A percentile compares a stretch with the other conserved stretches of the same genome.
phyloP scores from a whole-genome alignment of 2,329 filamentous ascomycete species.

The Spiromastix sp. region DNA sequence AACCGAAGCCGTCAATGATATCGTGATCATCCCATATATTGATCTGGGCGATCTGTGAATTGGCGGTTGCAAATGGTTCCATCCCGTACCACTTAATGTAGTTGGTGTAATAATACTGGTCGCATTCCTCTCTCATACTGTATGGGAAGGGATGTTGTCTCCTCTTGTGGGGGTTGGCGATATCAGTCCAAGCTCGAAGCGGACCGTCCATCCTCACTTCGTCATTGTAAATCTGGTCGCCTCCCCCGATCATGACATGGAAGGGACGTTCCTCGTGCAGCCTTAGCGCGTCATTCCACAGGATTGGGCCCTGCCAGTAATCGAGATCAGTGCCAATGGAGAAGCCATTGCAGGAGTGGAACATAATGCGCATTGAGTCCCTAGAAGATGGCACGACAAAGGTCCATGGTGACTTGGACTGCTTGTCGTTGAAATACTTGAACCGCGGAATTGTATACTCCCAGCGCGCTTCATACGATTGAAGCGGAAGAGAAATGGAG shows the following conservation, averaged over 20 bases:
- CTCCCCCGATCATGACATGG: conserved; percentile 72
- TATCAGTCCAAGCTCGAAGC: conserved; percentile 54
- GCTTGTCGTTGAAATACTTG: conserved; percentile 47
- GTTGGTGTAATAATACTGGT: conserved; percentile 53
- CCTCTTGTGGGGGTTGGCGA: conserved; percentile 50
- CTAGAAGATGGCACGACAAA: conserved; percentile 49
- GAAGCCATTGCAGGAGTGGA: conserved; percentile 60
- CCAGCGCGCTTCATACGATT: conserved; percentile 63
- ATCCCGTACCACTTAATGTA: conserved; percentile 60
- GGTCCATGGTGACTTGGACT: conserved; percentile 40
- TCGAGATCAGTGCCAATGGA: conserved; percentile 55
- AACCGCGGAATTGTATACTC: conserved; percentile 64
- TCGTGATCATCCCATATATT: conserved; percentile 59
- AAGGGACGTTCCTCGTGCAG: conserved; percentile 50
- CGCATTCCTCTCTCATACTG: conserved; percentile 47
- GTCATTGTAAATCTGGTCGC: conserved; percentile 72
- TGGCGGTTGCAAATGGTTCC: conserved; percentile 49
- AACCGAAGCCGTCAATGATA: conserved; percentile 58
- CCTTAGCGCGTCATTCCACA: conserved; percentile 56
- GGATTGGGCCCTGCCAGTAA: conserved; percentile 49
- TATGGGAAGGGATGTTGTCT: conserved; percentile 56
- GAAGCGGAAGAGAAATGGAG: conserved; percentile 53
- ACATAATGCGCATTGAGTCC: conserved; percentile 61
- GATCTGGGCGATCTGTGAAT: conserved; percentile 53
- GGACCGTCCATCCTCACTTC: conserved; percentile 79